Evolutionary conservation across 108 stramenopile species (phyloP), one percentile per base, ranked within the genome.

Genomic region (Nannochloropsis gaditana): DNA sequence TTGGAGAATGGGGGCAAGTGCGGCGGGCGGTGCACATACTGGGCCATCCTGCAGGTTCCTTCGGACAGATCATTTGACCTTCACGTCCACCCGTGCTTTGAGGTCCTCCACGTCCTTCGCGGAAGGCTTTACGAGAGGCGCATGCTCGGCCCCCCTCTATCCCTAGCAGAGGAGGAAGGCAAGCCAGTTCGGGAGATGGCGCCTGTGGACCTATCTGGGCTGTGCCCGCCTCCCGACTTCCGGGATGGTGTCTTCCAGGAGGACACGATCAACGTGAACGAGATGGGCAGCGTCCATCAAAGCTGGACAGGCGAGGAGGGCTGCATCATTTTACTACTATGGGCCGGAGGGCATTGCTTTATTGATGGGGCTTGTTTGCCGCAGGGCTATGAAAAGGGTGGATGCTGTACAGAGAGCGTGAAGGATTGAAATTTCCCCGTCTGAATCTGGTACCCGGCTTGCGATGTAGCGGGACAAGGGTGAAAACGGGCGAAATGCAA

Each of bases 241-340:
- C 59, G 59, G 6, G 59, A 73, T 73, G 59, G 59, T 15, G 59
- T 73, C 59, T 73, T 73, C 6, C n/a, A n/a, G 59, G 59, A 73
- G 59, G 59, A n/a, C 2, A 73, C 19, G 15, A n/a, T 73, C 19
- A 73, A 73, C n/a, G 59, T 8, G 59, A 73, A 73, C n/a, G 59
- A 73, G n/a, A 73, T 73, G 59, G 59, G 59, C 19, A 73, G 59
- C n/a, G 59, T 73, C 19, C 59, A 73, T n/a, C 59, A 73, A n/a
- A 73, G 59, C n/a, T 73, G 59, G 59, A 73, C 59, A 1, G 59
- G 59, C 19, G 2, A 8, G 19, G 59, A 73, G n/a, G 59, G 59
- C 19, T 73, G 59, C n/a, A n/a, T 73, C 19, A 2, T 73, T 15
- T n/a, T 73, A n/a, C 3, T 15, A 4, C 2, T 73, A 2, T 73